Conservation (phyloP, 2,329 filamentous ascomycete species). For the Sphaerostilbella broomeana region DNA sequence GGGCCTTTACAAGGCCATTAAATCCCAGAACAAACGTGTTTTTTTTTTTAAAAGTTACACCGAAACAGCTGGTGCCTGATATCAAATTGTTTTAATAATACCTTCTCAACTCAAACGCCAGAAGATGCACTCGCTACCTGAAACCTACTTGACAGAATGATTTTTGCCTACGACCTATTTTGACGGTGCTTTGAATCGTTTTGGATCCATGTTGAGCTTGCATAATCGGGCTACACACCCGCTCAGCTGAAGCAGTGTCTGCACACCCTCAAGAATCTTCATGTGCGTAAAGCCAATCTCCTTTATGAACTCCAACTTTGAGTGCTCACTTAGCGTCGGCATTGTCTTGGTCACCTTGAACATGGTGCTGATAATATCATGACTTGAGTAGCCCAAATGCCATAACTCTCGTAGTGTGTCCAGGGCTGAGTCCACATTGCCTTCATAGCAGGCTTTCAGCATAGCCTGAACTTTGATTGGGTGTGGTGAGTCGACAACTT, state of each 20-base stretch:
- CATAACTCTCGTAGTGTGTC: slow-evolving; percentile 85
- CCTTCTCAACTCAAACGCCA: slow-evolving; percentile 28
- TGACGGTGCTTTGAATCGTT: slow-evolving; percentile 55
- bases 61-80: too few species aligned
- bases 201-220: slow-evolving; percentile 94
- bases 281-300: slow-evolving; percentile 99
- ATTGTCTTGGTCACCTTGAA: slow-evolving; percentile 97
- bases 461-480: slow-evolving; percentile 98
- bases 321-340: slow-evolving; percentile 82
- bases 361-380: slow-evolving; percentile 99
- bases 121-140: slow-evolving; percentile 20
- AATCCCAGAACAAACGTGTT: too few species aligned
- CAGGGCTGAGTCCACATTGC: slow-evolving; percentile 80
- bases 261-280: slow-evolving; percentile 96
- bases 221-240: slow-evolving; percentile 87
- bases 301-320: slow-evolving; percentile 95
- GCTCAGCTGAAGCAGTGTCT: slow-evolving; percentile 88
- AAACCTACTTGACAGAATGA: slow-evolving; percentile 9
- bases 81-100: too few species aligned
- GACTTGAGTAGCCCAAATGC: slow-evolving; percentile 93
- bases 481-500: slow-evolving; percentile 93
- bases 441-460: slow-evolving; percentile 94
- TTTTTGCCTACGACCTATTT: slow-evolving; percentile 22
- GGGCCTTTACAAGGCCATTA: not conserved
- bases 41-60: too few species aligned